Conservation (phyloP, 1,284 basidiomycete genomes). For the Cryptococcus wingfieldii region DNA sequence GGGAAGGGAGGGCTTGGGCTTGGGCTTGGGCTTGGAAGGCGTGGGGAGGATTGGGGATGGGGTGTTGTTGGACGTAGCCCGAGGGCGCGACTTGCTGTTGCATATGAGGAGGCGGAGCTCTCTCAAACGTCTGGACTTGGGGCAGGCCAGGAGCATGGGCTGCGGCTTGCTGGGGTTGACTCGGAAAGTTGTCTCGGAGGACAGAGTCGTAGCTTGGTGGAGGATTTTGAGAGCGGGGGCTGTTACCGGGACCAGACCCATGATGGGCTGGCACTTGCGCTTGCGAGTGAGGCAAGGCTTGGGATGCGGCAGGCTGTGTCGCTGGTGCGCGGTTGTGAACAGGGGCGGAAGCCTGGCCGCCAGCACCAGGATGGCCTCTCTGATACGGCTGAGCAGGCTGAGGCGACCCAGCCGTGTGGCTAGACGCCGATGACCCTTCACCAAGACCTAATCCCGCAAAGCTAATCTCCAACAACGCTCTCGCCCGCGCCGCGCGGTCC, state of each 20-base stretch:
- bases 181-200: background rate
- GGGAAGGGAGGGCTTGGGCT: background rate
- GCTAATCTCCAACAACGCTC: conserved; percentile 31
- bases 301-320: conserved; percentile 2
- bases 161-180: background rate
- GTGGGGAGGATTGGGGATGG: background rate
- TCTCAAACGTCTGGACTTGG: background rate
- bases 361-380: background rate
- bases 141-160: background rate
- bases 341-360: background rate
- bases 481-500: conserved; percentile 22
- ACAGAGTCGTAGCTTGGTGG: conserved; percentile 4
- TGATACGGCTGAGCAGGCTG: background rate
- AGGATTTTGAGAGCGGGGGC: conserved; percentile 1
- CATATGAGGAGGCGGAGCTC: background rate
- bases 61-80: background rate
- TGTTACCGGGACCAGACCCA: background rate
- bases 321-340: background rate
- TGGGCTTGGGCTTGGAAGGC: background rate
- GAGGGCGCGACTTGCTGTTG: background rate
- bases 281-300: background rate
- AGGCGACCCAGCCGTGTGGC: background rate
- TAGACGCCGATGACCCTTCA: conserved; percentile 8
- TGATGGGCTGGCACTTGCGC: background rate
- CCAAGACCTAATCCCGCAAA: conserved; percentile 22